A percentile compares a stretch with the other conserved stretches of the same genome.
Conservation (phyloP, 345 rosid species). For the Acer saccharum region DNA sequence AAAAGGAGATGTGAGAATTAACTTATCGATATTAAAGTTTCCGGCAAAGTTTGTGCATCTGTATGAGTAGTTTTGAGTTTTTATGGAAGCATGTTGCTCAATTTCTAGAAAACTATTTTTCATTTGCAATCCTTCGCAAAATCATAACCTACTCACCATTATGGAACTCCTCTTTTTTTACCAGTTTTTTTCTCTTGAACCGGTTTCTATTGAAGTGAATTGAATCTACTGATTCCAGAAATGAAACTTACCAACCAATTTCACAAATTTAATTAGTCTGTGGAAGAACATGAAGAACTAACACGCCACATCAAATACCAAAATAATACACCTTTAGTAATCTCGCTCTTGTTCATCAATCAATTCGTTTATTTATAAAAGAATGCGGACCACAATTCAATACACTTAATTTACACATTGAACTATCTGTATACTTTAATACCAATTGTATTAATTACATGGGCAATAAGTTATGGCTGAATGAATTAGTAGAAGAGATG, state of each 20-base stretch:
- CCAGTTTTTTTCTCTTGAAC: no score
- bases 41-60: not conserved
- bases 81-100: not conserved
- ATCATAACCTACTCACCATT: no score
- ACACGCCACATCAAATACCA: no score
- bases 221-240: no score
- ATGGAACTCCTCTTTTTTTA: no score
- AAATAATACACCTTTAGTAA: no score
- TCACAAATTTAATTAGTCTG: not conserved
- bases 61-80: not conserved
- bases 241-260: not conserved
- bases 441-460: not conserved
- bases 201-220: no score
- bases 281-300: not conserved
- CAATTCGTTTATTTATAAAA: not conserved
- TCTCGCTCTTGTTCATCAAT: not conserved
- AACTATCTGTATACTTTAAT: conserved; percentile 19
- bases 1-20: conserved; percentile 18
- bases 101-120: not conserved
- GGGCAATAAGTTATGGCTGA: conserved; percentile 7
- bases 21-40: not conserved
- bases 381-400: not conserved
- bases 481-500: not conserved
- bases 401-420: not conserved
- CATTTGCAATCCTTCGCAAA: not conserved